Evolutionary conservation across 768 basidiomycete genomes (phyloP), one percentile per base, ranked within the genome.

Genomic region (Tulasnella sp.): DNA sequence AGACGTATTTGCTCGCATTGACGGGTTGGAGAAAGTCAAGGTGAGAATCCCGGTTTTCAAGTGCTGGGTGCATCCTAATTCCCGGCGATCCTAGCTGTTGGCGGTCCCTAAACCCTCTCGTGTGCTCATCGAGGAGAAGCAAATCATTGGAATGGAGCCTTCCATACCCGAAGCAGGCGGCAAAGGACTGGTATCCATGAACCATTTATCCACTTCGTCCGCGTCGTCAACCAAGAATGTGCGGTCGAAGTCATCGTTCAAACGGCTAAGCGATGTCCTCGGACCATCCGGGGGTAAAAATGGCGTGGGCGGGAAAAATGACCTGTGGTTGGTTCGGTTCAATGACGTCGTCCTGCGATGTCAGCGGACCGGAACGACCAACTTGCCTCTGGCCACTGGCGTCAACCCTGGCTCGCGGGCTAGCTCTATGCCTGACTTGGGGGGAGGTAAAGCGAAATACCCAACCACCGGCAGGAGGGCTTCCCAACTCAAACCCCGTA

Each of bases 291-390:
- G 37, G 12, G 84, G 83, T 8, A 59, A 72, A 22, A 73, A 76
- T 14, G 67, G 74, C n/a, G 72, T 86, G 35, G 83, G 89, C 78
- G 77, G 90, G 37, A 92, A 90, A 83, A 89, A 90, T 77, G 96
- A 99, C 76, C 78, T 94, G 59, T 99, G 97, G 97, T 84, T 95
- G 70, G 92, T 99, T 1, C 87, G 89, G 16, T 98, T 99, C 83
- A 95, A 95, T 71, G 97, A 99, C 77, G 96, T 99, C 62, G 90
- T 94, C 5, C 81, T 99, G 41, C 86, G 94, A 62, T 98, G 95
- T 79, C 92, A 95, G 77, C 85, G 92, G 69, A 91, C 89, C 1
- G 96, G 97, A 11, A 90, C 90, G 7, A 99, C 97, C 0, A 90
- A 89, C 8, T 78, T 94, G 64, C 92, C 92, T 2, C 79, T 94